These are phyloP conservation scores for Phalaenopsis aphrodite DNA, from an alignment of 106 monocot genomes.

Conservation along the genomic window DNA sequence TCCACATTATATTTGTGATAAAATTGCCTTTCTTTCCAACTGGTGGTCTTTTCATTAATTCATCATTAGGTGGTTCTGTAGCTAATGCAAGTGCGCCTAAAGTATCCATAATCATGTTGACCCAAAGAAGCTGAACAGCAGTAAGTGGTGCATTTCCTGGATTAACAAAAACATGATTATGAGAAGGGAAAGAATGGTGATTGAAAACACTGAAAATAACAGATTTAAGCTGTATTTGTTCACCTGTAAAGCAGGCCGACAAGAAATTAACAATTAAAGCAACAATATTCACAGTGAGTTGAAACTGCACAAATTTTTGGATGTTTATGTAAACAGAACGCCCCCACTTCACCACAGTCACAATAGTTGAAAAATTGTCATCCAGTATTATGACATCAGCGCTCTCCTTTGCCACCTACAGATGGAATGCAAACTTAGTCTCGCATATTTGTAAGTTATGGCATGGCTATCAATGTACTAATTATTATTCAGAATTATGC, in stretches of 20 bases:
- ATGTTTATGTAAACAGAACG: slow-evolving; percentile 62
- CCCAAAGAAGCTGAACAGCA: slow-evolving; percentile 69
- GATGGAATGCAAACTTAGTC: background rate
- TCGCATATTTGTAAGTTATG: background rate
- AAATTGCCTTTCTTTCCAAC: slow-evolving; percentile 47
- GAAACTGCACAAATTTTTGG: slow-evolving; percentile 77
- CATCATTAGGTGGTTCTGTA: slow-evolving; percentile 51
- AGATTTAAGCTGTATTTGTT: background rate
- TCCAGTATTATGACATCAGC: slow-evolving; percentile 65
- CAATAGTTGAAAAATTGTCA: slow-evolving; percentile 72
- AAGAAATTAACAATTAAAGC: slow-evolving; percentile 61
- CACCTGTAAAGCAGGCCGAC: slow-evolving; percentile 61
- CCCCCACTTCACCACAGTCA: slow-evolving; percentile 63
- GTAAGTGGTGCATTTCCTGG: slow-evolving; percentile 58
- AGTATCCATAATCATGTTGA: slow-evolving; percentile 75
- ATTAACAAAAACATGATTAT: slow-evolving; percentile 4
- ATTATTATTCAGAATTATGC: background rate
- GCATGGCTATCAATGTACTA: background rate
- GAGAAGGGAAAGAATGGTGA: background rate
- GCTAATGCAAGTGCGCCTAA: slow-evolving; percentile 64
- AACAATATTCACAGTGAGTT: slow-evolving; percentile 63
- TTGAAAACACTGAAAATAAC: background rate
- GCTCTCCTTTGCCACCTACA: slow-evolving; percentile 65
- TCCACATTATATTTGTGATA: slow-evolving; percentile 57
- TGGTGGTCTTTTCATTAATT: slow-evolving; percentile 45